A percentile compares a stretch with the other conserved stretches of the same genome.
phyloP scores from a whole-genome alignment of 805 yeast species.

The Ogataea zsoltii region DNA sequence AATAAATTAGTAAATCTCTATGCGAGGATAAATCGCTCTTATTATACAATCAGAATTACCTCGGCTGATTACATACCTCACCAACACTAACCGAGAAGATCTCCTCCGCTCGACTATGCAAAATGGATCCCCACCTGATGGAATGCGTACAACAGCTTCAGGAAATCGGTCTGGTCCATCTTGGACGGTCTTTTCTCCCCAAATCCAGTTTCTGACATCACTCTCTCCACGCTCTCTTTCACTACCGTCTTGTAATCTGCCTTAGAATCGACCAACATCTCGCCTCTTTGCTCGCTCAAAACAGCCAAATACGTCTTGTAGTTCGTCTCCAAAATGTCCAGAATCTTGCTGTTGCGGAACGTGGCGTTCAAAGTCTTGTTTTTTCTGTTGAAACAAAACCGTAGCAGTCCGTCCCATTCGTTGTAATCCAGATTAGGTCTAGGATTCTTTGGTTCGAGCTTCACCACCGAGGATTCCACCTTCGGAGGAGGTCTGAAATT shows the following conservation, averaged over 20 bases:
- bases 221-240: constrained; percentile 69
- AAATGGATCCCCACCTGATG: constrained; percentile 97
- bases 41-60: too few species aligned
- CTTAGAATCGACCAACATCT: constrained; percentile 44
- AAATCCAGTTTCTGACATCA: constrained; percentile 75
- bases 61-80: too few species aligned
- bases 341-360: constrained; percentile 77
- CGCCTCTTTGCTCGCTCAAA: constrained; percentile 46
- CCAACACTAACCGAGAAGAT: too few species aligned
- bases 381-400: constrained; percentile 90
- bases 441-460: constrained; percentile 88
- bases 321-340: constrained; percentile 82
- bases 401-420: constrained; percentile 95
- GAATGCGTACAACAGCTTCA: constrained; percentile 83
- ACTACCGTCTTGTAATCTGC: constrained; percentile 50
- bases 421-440: constrained; percentile 91
- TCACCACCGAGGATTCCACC: constrained; percentile 94
- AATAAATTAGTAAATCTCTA: too few species aligned
- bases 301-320: constrained; percentile 73
- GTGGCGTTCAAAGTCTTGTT: constrained; percentile 93
- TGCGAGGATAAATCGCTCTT: too few species aligned
- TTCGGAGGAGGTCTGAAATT: constrained; percentile 98
- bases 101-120: constrained; percentile 48
- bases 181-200: constrained; percentile 89
- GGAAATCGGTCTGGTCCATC: constrained; percentile 92